Evolutionary conservation across 2,329 filamentous ascomycete species (phyloP), one percentile per base, ranked within the genome.

Genomic region (Aspergillus sp.): DNA sequence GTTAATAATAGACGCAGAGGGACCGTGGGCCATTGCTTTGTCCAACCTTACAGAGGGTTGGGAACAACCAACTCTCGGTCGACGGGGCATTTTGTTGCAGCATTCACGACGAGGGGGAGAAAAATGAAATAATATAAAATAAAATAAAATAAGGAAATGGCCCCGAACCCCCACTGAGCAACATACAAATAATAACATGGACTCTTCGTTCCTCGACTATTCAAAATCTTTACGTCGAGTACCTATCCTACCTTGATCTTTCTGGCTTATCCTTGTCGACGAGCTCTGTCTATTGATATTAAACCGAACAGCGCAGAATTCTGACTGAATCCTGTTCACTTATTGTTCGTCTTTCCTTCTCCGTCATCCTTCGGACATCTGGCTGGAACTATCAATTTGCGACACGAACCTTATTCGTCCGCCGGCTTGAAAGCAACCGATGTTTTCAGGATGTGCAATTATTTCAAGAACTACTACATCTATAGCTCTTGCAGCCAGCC

Each of bases 381-480:
- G 19, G 19, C 19, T 19, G 19, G 19, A 19, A 19, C 19, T 19
- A 36, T 19, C 34, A 36, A 39, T 9, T 27, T 26, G 36, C 19
- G 7, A 4, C 27, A 10, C 19, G 12, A 26, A 28, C 12, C 26
- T 39, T 10, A 39, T 27, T 27, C 6, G 36, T 27, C 26, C 7
- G 36, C 19, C 36, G 9, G 36, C 36, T 39, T 8, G 5, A 19
- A 39, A 39, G 19, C 27, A 34, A 49, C 44, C 42, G 36, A 55
- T 54, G 49, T 48, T 49, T 49, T 52, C 52, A 68, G 55, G 29
- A 77, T 77, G 74, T 77, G 74, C 69, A 70, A 76, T 59, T 86
- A 83, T 60, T 84, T 81, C 59, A 85, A 84, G 59, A 86, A 86
- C 67, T 88, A 83, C 65, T 87, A 86, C 68, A 82, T 88, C 65